Conservation (phyloP, 805 yeast species). For the Suhomyces pyralidae region DNA sequence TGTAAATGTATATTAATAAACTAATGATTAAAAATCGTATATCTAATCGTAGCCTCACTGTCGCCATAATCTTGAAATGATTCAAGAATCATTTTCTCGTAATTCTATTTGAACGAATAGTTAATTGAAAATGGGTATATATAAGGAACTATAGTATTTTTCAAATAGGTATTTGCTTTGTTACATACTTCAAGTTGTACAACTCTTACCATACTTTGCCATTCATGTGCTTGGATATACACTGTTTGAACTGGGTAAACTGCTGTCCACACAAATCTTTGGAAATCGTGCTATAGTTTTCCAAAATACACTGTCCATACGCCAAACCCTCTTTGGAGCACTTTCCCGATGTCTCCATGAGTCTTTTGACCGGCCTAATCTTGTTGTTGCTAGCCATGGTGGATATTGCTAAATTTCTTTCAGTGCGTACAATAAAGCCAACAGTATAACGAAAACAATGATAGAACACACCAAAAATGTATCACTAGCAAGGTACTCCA, state of each 20-base stretch:
- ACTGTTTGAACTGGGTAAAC: constrained; percentile 46
- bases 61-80: neutral
- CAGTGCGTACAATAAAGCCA: neutral
- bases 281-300: constrained; percentile 47
- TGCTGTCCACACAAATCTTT: constrained; percentile 54
- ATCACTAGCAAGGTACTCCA: neutral
- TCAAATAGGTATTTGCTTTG: no score
- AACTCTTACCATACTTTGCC: constrained; percentile 18
- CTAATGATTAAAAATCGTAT: neutral
- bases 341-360: constrained; percentile 36
- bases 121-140: neutral
- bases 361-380: constrained; percentile 42
- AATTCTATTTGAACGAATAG: no score
- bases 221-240: constrained; percentile 39
- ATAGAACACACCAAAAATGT: neutral
- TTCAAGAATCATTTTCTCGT: no score
- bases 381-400: constrained; percentile 14
- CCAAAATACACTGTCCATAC: constrained; percentile 56
- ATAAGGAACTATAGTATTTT: no score
- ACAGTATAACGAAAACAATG: neutral
- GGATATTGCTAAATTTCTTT: neutral
- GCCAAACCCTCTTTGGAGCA: constrained; percentile 43
- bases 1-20: constrained; percentile 1
- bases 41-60: no score
- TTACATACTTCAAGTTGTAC: neutral